Percentiles rank a stretch among this genome's conserved stretches.
phyloP scores from a whole-genome alignment of 352 stramenopile genomes.

The Phytophthora ramorum region DNA sequence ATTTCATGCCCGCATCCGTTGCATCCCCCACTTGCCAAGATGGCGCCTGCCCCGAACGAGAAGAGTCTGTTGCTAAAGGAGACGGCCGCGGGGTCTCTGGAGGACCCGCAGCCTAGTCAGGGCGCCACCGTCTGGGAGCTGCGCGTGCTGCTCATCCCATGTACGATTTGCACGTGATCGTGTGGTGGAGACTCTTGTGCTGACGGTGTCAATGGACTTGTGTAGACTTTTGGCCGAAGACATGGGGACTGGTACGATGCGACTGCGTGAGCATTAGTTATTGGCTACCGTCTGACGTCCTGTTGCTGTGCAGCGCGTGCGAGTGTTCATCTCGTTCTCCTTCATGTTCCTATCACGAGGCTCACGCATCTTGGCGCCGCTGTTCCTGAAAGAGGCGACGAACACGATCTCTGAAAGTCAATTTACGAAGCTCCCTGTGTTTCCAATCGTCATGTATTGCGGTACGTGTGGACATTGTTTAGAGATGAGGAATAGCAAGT shows the following conservation, averaged over 20 bases:
- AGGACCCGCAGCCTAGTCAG: slow-evolving; percentile 30
- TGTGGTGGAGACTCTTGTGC: slow-evolving; percentile 1
- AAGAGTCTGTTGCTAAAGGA: slow-evolving; percentile 48
- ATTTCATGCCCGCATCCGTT: slow-evolving; percentile 1
- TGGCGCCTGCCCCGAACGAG: slow-evolving; percentile 37
- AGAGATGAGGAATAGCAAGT: neutral
- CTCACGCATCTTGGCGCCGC: slow-evolving; percentile 66
- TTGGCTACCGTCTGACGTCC: neutral
- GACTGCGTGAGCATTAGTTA: neutral
- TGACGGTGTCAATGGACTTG: slow-evolving; percentile 10
- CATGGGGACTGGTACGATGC: slow-evolving; percentile 58
- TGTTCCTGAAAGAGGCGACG: slow-evolving; percentile 80
- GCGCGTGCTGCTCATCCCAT: slow-evolving; percentile 74
- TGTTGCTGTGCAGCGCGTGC: slow-evolving; percentile 46
- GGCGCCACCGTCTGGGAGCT: slow-evolving; percentile 64
- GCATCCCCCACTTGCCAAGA: slow-evolving; percentile 29
- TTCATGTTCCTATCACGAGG: slow-evolving; percentile 79
- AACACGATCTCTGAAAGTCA: slow-evolving; percentile 54
- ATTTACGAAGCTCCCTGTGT: slow-evolving; percentile 48
- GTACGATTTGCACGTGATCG: slow-evolving; percentile 33
- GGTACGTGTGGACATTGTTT: slow-evolving; percentile 30
- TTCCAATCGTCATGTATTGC: slow-evolving; percentile 69
- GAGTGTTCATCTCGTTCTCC: slow-evolving; percentile 63
- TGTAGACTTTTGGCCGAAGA: slow-evolving; percentile 80
- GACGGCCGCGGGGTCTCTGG: slow-evolving; percentile 17